A percentile compares a stretch with the other conserved stretches of the same genome.
Evolutionary conservation across 2,329 filamentous ascomycete genomes (phyloP).

Genomic region (Chlorencoelia australis): DNA sequence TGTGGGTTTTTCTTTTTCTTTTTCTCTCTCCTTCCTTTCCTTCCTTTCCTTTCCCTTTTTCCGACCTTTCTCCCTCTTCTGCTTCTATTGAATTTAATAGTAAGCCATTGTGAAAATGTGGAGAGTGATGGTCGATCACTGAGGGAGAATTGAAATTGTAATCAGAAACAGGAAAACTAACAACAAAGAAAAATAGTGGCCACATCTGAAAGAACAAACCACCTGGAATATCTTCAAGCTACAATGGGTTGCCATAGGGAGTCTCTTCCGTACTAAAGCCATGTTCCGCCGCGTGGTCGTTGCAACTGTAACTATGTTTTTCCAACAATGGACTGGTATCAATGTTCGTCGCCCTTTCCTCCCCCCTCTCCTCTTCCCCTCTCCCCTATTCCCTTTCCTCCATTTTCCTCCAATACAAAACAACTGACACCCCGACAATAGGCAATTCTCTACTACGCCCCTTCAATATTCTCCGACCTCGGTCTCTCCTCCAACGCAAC

Average conservation of each 20-base stretch:
- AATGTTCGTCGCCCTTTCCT: slow-evolving; percentile 27
- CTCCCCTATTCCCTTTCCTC: neutral
- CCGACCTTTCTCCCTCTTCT: too few relatives aligned
- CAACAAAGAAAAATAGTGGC: too few relatives aligned
- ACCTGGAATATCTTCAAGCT: slow-evolving; percentile 55
- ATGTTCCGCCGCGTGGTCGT: slow-evolving; percentile 60
- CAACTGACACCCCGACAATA: neutral
- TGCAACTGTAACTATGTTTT: slow-evolving; percentile 53
- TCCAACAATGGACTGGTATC: slow-evolving; percentile 41
- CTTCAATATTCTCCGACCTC: slow-evolving; percentile 37
- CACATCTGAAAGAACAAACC: slow-evolving; percentile 49
- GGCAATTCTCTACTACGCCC: slow-evolving; percentile 33
- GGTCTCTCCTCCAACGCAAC: slow-evolving; percentile 36
- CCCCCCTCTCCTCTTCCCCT: neutral
- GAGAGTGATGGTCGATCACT: too few relatives aligned
- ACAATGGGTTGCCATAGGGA: slow-evolving; percentile 57
- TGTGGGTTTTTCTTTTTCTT: too few relatives aligned
- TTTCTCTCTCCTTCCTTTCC: too few relatives aligned
- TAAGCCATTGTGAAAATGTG: too few relatives aligned
- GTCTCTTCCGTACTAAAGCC: slow-evolving; percentile 52
- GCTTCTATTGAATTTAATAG: too few relatives aligned
- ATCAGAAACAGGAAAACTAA: too few relatives aligned
- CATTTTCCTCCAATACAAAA: neutral
- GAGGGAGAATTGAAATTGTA: too few relatives aligned
- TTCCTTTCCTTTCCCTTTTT: too few relatives aligned